Conservation (phyloP, 106 monocot species). For the Triglochin maritima region DNA sequence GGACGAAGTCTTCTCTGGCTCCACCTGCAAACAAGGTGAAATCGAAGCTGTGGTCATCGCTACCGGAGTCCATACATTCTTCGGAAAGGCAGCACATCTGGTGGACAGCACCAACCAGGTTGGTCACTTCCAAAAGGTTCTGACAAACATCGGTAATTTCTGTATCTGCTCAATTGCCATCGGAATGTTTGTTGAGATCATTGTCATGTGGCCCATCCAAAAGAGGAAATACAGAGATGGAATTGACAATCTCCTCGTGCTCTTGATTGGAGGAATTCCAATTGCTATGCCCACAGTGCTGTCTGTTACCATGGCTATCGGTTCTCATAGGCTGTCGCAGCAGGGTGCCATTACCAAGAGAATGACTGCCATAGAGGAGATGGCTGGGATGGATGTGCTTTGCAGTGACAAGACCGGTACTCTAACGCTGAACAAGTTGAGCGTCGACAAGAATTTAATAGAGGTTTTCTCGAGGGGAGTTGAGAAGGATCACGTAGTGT, state of each 20-base stretch:
- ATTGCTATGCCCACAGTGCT: constrained; percentile 27
- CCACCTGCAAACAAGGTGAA: constrained; percentile 30
- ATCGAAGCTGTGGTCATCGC: constrained; percentile 26
- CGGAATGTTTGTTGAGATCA: constrained; percentile 21
- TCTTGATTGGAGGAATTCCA: constrained; percentile 28
- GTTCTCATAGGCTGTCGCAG: constrained; percentile 16
- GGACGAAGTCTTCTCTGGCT: constrained; percentile 23
- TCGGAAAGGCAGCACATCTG: constrained; percentile 29
- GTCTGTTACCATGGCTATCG: constrained; percentile 31
- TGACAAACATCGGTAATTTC: constrained; percentile 29
- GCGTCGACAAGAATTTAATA: constrained; percentile 5
- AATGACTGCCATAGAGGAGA: constrained; percentile 14
- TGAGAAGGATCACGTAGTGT: constrained; percentile 28
- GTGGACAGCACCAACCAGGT: constrained; percentile 23
- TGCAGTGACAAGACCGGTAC: constrained; percentile 14
- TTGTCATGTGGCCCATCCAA: constrained; percentile 24
- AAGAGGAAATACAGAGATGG: constrained; percentile 23
- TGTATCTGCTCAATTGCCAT: constrained; percentile 28
- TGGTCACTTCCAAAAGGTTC: constrained; percentile 14
- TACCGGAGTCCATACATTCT: constrained; percentile 26
- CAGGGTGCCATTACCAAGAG: constrained; percentile 22
- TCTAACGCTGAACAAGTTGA: constrained; percentile 10
- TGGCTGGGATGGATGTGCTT: constrained; percentile 14
- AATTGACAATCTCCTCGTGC: constrained; percentile 24
- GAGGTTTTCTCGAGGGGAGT: constrained; percentile 2